Evolutionary conservation across 148 eudicot species (phyloP).

Genomic region (Dysphania ambrosioides): DNA sequence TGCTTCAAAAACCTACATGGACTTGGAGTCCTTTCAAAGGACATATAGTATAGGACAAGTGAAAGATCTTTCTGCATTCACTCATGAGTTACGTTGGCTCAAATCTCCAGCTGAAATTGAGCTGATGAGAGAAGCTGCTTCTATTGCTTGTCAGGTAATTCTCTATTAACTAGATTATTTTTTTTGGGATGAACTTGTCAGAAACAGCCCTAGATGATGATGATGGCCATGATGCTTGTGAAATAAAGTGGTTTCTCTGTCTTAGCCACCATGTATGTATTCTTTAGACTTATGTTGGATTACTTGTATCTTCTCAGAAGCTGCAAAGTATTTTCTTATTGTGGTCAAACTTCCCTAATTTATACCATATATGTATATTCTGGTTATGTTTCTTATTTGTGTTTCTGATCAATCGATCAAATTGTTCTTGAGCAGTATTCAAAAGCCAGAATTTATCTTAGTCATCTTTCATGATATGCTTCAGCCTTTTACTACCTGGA

Average conservation of each 20-base stretch:
- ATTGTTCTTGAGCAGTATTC: not conserved
- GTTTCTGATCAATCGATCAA: not conserved
- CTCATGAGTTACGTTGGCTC: conserved; percentile 78
- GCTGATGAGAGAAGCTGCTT: conserved; percentile 78
- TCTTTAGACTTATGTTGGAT: not conserved
- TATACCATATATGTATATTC: not conserved
- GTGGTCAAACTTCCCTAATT: not conserved
- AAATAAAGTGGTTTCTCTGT: not conserved
- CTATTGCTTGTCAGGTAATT: conserved; percentile 79
- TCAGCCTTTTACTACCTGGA: not conserved
- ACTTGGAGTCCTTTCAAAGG: conserved; percentile 58
- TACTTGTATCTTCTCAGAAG: conserved; percentile 1
- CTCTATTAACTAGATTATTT: not conserved
- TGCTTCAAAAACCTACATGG: conserved; percentile 49
- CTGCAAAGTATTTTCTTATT: not conserved
- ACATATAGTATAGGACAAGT: conserved; percentile 45
- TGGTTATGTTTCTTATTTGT: not conserved
- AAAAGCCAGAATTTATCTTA: not conserved
- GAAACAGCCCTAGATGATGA: not conserved
- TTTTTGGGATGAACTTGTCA: not conserved
- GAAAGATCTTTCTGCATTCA: conserved; percentile 60
- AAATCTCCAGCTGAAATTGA: conserved; percentile 76
- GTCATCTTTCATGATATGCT: not conserved
- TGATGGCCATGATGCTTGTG: not conserved
- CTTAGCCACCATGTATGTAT: conserved; percentile 3